A percentile compares a stretch with the other conserved stretches of the same genome.
Evolutionary conservation across 129 eudicot species (phyloP).

Genomic region (Solidago caesia): DNA sequence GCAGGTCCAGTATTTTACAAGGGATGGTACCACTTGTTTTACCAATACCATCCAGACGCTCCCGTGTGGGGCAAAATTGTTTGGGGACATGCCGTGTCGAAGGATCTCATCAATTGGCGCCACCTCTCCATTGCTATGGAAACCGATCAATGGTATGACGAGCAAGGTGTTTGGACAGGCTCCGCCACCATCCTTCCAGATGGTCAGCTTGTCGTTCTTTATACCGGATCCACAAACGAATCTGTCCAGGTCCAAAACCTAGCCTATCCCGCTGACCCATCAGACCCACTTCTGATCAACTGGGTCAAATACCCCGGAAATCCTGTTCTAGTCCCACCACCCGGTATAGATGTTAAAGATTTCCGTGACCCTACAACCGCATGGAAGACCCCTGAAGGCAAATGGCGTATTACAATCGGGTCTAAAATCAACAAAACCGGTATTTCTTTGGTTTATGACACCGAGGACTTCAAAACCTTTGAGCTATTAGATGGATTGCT

Average conservation of each 20-base stretch:
- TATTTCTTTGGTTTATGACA: slow-evolving; percentile 67
- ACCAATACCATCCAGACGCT: slow-evolving; percentile 80
- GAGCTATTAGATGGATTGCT: slow-evolving; percentile 49
- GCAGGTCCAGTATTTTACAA: slow-evolving; percentile 78
- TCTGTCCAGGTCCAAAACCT: slow-evolving; percentile 79
- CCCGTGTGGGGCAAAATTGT: slow-evolving; percentile 86
- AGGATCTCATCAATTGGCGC: slow-evolving; percentile 71
- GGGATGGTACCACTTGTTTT: slow-evolving; percentile 87
- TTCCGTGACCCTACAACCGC: slow-evolving; percentile 93
- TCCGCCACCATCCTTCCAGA: slow-evolving; percentile 81
- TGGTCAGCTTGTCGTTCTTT: slow-evolving; percentile 63
- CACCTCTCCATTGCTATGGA: slow-evolving; percentile 83
- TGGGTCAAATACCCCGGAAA: slow-evolving; percentile 76
- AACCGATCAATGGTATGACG: slow-evolving; percentile 77
- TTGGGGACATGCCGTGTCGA: slow-evolving; percentile 88
- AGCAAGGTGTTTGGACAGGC: slow-evolving; percentile 88
- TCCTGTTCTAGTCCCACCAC: slow-evolving; percentile 80
- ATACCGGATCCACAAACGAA: slow-evolving; percentile 76
- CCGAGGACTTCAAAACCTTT: slow-evolving; percentile 53
- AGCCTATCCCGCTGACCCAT: slow-evolving; percentile 70
- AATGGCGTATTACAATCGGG: slow-evolving; percentile 75
- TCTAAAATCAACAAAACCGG: slow-evolving; percentile 71
- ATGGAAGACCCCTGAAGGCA: slow-evolving; percentile 67
- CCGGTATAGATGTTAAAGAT: slow-evolving; percentile 53
- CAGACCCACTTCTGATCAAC: slow-evolving; percentile 57